phyloP scores from a whole-genome alignment of 495 filamentous ascomycete species.

The Aspergillus conjunctus region DNA sequence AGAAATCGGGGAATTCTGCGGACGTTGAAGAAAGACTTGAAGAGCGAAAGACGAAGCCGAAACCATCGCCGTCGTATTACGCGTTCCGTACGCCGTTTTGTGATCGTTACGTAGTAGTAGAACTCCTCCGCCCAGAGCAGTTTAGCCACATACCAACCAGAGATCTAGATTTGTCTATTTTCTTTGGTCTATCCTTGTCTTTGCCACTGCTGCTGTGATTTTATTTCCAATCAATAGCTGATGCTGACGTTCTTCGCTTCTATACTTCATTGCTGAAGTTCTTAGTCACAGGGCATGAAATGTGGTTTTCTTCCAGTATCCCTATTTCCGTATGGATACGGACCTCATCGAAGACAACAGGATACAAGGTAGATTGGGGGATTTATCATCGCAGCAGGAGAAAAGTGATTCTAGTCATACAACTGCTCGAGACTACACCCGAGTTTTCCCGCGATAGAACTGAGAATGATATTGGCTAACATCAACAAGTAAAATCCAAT shows the following conservation, averaged over 20 bases:
- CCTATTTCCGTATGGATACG: neutral
- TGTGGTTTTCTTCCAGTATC: too few species aligned
- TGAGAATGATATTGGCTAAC: slow-evolving; percentile 7
- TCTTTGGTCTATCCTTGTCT: too few species aligned
- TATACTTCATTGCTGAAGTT: too few species aligned
- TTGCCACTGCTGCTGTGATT: too few species aligned
- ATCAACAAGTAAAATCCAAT: slow-evolving; percentile 27
- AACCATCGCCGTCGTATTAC: slow-evolving; percentile 3
- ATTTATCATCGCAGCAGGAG: too few species aligned
- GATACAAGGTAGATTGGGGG: neutral
- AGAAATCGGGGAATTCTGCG: neutral
- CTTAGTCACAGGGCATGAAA: too few species aligned
- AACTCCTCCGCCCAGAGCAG: neutral
- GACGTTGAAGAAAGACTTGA: neutral
- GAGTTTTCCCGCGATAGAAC: neutral
- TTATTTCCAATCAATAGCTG: too few species aligned
- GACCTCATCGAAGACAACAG: neutral
- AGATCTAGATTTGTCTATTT: too few species aligned
- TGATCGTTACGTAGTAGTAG: neutral
- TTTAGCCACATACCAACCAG: too few species aligned
- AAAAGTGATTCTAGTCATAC: too few species aligned
- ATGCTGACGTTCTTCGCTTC: too few species aligned
- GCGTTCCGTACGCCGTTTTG: neutral
- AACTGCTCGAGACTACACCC: neutral
- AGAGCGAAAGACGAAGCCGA: slow-evolving; percentile 5